Conservation (phyloP, 2,329 filamentous ascomycete species). For the Fusarium veterinarium region DNA sequence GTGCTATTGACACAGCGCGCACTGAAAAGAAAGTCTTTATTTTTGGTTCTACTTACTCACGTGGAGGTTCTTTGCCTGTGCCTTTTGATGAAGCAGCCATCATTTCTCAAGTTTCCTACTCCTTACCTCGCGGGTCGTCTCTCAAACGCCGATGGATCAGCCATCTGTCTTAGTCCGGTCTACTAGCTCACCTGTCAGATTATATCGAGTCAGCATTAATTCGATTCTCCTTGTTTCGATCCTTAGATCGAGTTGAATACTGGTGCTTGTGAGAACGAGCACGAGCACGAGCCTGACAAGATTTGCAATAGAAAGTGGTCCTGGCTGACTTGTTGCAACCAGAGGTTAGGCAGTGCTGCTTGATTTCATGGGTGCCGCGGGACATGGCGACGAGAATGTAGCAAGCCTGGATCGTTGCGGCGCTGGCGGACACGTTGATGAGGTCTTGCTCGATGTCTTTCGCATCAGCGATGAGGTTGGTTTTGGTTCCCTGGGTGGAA, state of each 20-base stretch:
- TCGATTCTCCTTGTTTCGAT: not conserved
- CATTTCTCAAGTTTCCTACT: too few species aligned
- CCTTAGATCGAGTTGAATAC: not conserved
- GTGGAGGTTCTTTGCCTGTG: not conserved
- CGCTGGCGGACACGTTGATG: not conserved
- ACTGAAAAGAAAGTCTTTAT: constrained; percentile 22
- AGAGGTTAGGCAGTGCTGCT: not conserved
- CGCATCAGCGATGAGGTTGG: not conserved
- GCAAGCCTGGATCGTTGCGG: not conserved
- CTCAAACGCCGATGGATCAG: not conserved
- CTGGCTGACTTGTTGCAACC: not conserved
- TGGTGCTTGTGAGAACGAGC: not conserved
- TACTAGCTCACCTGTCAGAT: not conserved
- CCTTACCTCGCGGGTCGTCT: not conserved
- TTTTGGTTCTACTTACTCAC: not conserved
- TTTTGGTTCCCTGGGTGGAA: not conserved
- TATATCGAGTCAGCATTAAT: not conserved
- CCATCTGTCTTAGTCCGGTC: not conserved
- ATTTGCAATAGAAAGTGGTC: not conserved
- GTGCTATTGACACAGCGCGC: constrained; percentile 29
- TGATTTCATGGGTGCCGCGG: not conserved
- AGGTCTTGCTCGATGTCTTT: not conserved
- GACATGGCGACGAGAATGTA: constrained; percentile 1
- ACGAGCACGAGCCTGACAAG: not conserved
- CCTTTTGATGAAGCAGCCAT: not conserved